These are phyloP conservation scores for Glutinoglossum americanum DNA, from an alignment of 495 filamentous ascomycete species.

Conservation along the genomic window DNA sequence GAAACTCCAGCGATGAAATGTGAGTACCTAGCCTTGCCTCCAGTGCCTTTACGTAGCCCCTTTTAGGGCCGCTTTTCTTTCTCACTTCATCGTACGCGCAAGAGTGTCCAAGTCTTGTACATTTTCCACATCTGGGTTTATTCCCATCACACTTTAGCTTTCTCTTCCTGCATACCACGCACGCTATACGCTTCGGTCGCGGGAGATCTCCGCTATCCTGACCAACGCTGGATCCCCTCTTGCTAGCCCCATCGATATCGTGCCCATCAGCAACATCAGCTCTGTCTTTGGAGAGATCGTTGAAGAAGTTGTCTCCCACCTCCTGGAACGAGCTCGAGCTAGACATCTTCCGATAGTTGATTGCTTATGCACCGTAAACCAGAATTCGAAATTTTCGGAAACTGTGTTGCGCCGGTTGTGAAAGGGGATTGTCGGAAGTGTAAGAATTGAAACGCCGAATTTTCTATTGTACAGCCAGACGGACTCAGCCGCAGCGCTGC, in stretches of 20 bases:
- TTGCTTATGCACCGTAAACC: background rate
- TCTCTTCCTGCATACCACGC: constrained; percentile 80
- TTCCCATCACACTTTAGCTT: constrained; percentile 67
- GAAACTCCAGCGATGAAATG: background rate
- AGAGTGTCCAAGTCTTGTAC: constrained; percentile 65
- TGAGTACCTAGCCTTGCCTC: constrained; percentile 76
- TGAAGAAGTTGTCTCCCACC: constrained; percentile 27
- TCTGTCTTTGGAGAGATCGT: constrained; percentile 29
- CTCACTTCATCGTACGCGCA: constrained; percentile 93
- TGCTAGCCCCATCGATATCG: background rate
- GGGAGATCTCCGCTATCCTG: constrained; percentile 33
- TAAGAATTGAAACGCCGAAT: background rate
- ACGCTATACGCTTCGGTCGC: constrained; percentile 87
- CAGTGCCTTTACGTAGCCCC: constrained; percentile 93
- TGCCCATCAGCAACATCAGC: constrained; percentile 8
- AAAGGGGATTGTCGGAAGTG: background rate
- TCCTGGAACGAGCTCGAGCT: background rate
- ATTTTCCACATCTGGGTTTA: constrained; percentile 82
- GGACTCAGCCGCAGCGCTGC: background rate
- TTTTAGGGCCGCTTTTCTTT: constrained; percentile 93
- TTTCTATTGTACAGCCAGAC: background rate
- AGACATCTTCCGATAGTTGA: constrained; percentile 3
- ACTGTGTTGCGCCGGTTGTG: background rate
- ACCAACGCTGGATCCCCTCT: constrained; percentile 11
- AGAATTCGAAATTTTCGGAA: background rate